Evolutionary conservation across 1,284 basidiomycete genomes (phyloP), one percentile per base, ranked within the genome.

Genomic region (Takashimella tepidaria): DNA sequence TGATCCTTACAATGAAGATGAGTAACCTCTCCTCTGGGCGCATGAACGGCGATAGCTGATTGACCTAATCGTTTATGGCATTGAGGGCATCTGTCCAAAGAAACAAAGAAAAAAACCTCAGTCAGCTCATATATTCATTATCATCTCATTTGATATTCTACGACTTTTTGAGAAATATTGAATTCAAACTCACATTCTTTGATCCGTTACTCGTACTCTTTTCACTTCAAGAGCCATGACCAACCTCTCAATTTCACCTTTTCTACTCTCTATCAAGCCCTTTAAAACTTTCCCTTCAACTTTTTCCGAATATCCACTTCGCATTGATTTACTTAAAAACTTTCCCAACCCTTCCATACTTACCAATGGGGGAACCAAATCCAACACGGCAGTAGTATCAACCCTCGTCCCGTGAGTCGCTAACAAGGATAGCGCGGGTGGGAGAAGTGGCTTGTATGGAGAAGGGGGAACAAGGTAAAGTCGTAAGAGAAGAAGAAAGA

Each of bases 41-140:
- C 80, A 78, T 95, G 92, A 0, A 98, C 91, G 1, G 93, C 91
- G 63, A 98, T 92, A 40, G 96, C 92, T 56, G 89, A 93, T 62
- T 86, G 88, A 0, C 96, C 96, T 24, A 99, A 78, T 20, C 93
- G 83, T 68, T 98, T 98, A 70, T 93, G 88, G 72, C 95, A 99
- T 68, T 92, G 87, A 0, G 92, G 92, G 67, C 96, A 98, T 74
- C 92, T 95, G 59, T 51, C n/a, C n/a, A n/a, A n/a, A n/a, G n/a
- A n/a, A n/a, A n/a, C n/a, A 16, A 37, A 16, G 8, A 16, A 37
- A 41, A 4, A 22, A 37, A 45, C 40, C 19, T 16, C 45, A 37
- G 21, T 21, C 16, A 27, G 26, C 13, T 41, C 16, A 11, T 41
- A 12, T 12, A 19, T 20, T 20, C 24, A 3, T 10, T 12, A 16